phyloP scores from a whole-genome alignment of 179 eudicot species.

The Nepenthes alata region DNA sequence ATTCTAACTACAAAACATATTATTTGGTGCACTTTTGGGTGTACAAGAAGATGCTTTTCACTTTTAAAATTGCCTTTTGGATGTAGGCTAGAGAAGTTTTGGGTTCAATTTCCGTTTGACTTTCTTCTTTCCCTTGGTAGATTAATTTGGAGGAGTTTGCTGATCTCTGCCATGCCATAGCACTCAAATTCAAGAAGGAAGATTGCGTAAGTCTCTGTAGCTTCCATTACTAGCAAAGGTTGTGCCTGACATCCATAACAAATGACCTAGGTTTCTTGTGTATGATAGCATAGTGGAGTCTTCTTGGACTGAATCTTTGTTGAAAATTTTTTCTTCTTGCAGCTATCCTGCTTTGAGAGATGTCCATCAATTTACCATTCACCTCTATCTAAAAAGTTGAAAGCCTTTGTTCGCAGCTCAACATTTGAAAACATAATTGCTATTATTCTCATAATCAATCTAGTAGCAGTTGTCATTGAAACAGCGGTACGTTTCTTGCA shows the following conservation, averaged over 20 bases:
- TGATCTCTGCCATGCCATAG: slow-evolving; percentile 95
- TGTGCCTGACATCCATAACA: background rate
- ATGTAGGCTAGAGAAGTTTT: too few relatives aligned
- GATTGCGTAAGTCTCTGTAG: slow-evolving; percentile 42
- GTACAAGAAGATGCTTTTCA: too few relatives aligned
- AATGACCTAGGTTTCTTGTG: background rate
- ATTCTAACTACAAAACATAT: background rate
- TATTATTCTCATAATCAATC: slow-evolving; percentile 55
- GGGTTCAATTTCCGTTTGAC: background rate
- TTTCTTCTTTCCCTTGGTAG: slow-evolving; percentile 26
- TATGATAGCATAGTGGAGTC: background rate
- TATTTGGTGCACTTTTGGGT: too few relatives aligned
- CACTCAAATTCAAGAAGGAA: slow-evolving; percentile 79
- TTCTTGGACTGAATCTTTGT: slow-evolving; percentile 1
- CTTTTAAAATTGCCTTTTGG: too few relatives aligned
- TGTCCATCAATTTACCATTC: slow-evolving; percentile 56
- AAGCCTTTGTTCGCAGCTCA: slow-evolving; percentile 51
- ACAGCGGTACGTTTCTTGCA: slow-evolving; percentile 54
- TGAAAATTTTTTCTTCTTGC: slow-evolving; percentile 17
- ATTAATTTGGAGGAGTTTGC: slow-evolving; percentile 75
- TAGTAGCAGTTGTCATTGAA: slow-evolving; percentile 74
- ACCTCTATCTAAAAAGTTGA: slow-evolving; percentile 42
- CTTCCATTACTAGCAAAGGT: background rate
- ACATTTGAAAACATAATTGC: slow-evolving; percentile 57
- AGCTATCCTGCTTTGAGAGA: slow-evolving; percentile 53